Percentiles rank a stretch among this genome's conserved stretches.
Evolutionary conservation across 2,329 filamentous ascomycete species (phyloP).

Genomic region (Penicillium sp.): DNA sequence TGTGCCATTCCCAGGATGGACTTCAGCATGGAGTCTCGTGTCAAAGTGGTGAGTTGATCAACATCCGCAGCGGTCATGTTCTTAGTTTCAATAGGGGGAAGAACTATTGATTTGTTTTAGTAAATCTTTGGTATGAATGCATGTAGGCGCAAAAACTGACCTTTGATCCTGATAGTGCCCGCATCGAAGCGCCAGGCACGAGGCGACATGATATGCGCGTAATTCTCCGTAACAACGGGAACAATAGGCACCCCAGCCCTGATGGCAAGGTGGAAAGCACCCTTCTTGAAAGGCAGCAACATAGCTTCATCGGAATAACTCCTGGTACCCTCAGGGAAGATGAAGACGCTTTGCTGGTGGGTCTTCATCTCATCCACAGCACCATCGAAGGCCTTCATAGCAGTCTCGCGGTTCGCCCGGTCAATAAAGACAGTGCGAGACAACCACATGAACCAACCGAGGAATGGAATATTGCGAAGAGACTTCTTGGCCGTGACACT

Average conservation of each 20-base stretch:
- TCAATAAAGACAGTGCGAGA: conserved; percentile 95
- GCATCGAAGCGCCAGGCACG: conserved; percentile 65
- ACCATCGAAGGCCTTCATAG: conserved; percentile 79
- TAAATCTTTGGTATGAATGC: not conserved
- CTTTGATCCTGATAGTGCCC: conserved; percentile 73
- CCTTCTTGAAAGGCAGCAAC: conserved; percentile 97
- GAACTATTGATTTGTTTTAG: conserved; percentile 53
- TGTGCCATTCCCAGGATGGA: conserved; percentile 49
- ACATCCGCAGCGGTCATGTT: conserved; percentile 74
- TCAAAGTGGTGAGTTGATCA: conserved; percentile 67
- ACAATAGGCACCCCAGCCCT: conserved; percentile 93
- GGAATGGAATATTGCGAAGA: conserved; percentile 74
- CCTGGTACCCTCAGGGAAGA: conserved; percentile 77
- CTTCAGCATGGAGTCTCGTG: conserved; percentile 73
- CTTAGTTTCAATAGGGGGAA: conserved; percentile 76
- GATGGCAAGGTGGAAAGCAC: conserved; percentile 92
- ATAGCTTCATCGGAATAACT: conserved; percentile 81
- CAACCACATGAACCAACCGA: conserved; percentile 92
- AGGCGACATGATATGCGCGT: conserved; percentile 69
- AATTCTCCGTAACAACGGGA: conserved; percentile 78
- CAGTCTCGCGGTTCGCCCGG: conserved; percentile 77
- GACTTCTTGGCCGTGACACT: conserved; percentile 90
- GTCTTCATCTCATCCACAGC: conserved; percentile 77
- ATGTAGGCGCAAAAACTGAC: conserved; percentile 45
- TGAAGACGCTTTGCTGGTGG: conserved; percentile 61